Conservation (phyloP, 2,329 filamentous ascomycete species). For the Catunica adiposa region DNA sequence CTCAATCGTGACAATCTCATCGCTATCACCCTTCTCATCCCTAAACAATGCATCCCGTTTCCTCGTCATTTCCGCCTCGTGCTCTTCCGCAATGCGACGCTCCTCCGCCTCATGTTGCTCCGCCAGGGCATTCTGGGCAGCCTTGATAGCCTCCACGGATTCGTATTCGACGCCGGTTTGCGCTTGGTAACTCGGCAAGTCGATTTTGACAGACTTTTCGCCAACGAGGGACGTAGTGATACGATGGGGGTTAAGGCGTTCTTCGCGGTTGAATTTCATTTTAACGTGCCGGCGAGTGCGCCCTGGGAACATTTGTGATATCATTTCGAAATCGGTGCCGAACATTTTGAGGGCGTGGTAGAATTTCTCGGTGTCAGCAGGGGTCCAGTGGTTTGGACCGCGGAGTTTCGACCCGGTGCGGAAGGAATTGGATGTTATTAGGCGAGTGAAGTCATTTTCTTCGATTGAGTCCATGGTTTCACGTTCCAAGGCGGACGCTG, state of each 20-base stretch:
- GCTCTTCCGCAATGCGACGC: conserved; percentile 28
- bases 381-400: conserved; percentile 51
- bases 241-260: conserved; percentile 45
- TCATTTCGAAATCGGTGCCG: conserved; percentile 71
- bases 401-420: conserved; percentile 42
- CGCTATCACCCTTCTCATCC: conserved; percentile 18
- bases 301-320: conserved; percentile 56
- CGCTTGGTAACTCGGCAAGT: conserved; percentile 44
- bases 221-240: conserved; percentile 49
- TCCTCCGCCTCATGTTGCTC: conserved; percentile 30
- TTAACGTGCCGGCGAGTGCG: conserved; percentile 61
- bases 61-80: conserved; percentile 30
- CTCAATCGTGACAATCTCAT: background rate
- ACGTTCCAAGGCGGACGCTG: conserved; percentile 36
- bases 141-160: conserved; percentile 37
- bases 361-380: conserved; percentile 57
- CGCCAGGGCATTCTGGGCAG: conserved; percentile 33
- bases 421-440: conserved; percentile 53
- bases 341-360: conserved; percentile 61
- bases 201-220: conserved; percentile 39
- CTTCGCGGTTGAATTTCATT: conserved; percentile 68
- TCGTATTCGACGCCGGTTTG: conserved; percentile 37
- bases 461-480: conserved; percentile 48
- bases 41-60: conserved; percentile 34
- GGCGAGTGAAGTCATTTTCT: conserved; percentile 61